Percentiles rank a stretch among this genome's conserved stretches.
These are phyloP conservation scores for Geranomyces michiganensis DNA, from an alignment of 192 early-diverging fungal species.

Conservation along the genomic window DNA sequence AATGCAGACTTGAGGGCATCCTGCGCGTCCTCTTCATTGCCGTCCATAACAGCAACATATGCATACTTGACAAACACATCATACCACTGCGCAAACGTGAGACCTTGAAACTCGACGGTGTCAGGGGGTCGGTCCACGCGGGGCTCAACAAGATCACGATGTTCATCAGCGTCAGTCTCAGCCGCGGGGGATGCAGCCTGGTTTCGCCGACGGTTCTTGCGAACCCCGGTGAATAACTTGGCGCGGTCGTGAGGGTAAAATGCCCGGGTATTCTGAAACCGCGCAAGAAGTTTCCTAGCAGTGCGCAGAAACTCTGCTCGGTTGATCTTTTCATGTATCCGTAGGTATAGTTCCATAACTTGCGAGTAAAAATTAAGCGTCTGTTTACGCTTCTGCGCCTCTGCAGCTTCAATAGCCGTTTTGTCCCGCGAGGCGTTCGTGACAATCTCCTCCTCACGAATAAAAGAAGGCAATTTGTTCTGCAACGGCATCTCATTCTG, in stretches of 20 bases:
- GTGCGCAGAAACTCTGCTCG: slow-evolving; percentile 42
- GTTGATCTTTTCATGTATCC: slow-evolving; percentile 10
- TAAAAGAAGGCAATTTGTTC: slow-evolving; percentile 7
- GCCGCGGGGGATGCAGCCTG: background rate
- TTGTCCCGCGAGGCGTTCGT: slow-evolving; percentile 11
- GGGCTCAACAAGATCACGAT: background rate
- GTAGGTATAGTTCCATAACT: slow-evolving; percentile 2
- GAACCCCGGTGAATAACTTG: background rate
- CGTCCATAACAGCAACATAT: slow-evolving; percentile 51
- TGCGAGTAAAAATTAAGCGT: slow-evolving; percentile 6
- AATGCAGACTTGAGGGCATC: slow-evolving; percentile 54
- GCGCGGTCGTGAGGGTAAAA: slow-evolving; percentile 44
- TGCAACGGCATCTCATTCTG: too few species aligned
- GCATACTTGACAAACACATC: slow-evolving; percentile 68
- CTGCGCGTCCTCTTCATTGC: slow-evolving; percentile 59
- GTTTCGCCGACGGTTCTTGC: background rate
- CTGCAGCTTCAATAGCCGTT: slow-evolving; percentile 26
- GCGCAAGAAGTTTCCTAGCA: slow-evolving; percentile 32
- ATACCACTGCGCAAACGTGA: slow-evolving; percentile 64
- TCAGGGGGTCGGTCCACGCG: slow-evolving; percentile 14
- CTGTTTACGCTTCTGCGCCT: slow-evolving; percentile 11
- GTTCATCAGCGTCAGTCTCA: background rate
- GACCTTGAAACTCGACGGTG: slow-evolving; percentile 38
- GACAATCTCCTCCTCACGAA: background rate
- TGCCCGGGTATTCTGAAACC: slow-evolving; percentile 41